These are phyloP conservation scores for Hebeloma cylindrosporum DNA, from an alignment of 768 basidiomycete species.

Conservation along the genomic window DNA sequence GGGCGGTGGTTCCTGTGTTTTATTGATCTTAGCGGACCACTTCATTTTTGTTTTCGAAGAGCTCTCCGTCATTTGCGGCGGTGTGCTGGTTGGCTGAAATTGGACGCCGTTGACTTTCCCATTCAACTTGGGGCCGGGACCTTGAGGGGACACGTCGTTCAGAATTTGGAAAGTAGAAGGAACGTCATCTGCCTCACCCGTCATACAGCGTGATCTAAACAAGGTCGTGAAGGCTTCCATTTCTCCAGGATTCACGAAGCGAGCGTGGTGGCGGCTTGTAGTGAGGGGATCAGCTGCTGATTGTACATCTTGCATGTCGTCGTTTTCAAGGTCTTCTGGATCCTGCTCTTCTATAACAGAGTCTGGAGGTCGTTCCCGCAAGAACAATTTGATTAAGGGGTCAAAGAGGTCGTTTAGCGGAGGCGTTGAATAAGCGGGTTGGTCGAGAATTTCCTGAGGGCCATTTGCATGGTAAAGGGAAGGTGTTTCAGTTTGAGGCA, in stretches of 20 bases:
- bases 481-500: slow-evolving; percentile 23
- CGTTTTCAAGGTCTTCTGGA: slow-evolving; percentile 34
- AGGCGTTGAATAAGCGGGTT: slow-evolving; percentile 76
- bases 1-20: no score
- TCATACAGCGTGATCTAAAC: slow-evolving; percentile 52
- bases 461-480: slow-evolving; percentile 9
- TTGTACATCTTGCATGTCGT: slow-evolving; percentile 45
- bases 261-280: slow-evolving; percentile 19
- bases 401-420: slow-evolving; percentile 73
- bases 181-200: slow-evolving; percentile 34
- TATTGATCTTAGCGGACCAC: no score
- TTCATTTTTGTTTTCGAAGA: no score
- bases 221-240: slow-evolving; percentile 59
- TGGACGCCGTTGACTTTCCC: slow-evolving; percentile 13
- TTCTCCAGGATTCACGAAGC: slow-evolving; percentile 51
- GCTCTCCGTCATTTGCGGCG: no score
- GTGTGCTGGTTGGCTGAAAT: no score
- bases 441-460: slow-evolving; percentile 53
- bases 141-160: neutral
- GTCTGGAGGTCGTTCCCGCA: slow-evolving; percentile 28
- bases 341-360: slow-evolving; percentile 3
- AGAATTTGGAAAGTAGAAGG: neutral
- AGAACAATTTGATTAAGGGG: slow-evolving; percentile 40
- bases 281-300: slow-evolving; percentile 21
- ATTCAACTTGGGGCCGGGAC: slow-evolving; percentile 14